phyloP scores from a whole-genome alignment of 2,329 filamentous ascomycete species.

The Penicillium digitatum region DNA sequence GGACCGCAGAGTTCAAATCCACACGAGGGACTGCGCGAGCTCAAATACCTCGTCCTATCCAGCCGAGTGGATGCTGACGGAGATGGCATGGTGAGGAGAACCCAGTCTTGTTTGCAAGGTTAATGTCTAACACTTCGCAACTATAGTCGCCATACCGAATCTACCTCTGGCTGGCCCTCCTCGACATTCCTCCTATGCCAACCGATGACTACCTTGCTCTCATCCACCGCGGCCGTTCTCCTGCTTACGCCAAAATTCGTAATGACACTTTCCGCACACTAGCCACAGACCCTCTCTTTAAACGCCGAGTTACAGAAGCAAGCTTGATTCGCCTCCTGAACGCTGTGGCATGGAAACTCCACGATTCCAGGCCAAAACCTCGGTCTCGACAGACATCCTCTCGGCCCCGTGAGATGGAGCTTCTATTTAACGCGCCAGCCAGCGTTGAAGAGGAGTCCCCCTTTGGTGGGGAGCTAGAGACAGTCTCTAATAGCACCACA shows the following conservation, averaged over 20 bases:
- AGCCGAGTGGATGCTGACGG: conserved; percentile 50
- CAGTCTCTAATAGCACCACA: conserved; percentile 36
- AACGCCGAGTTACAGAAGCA: conserved; percentile 89
- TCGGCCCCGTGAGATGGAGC: conserved; percentile 47
- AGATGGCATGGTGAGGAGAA: conserved; percentile 49
- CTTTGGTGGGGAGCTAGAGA: conserved; percentile 44
- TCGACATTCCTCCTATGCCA: conserved; percentile 77
- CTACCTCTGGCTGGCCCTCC: conserved; percentile 92
- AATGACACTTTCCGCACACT: conserved; percentile 97
- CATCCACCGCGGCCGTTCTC: conserved; percentile 87
- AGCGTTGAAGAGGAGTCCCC: conserved; percentile 41
- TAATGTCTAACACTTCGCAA: conserved; percentile 8
- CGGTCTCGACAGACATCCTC: conserved; percentile 40
- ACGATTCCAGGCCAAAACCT: conserved; percentile 63
- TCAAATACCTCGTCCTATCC: conserved; percentile 49
- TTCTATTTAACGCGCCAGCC: conserved; percentile 37
- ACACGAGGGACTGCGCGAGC: conserved; percentile 42
- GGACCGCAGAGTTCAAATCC: conserved; percentile 69
- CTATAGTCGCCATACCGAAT: conserved; percentile 81
- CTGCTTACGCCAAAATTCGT: conserved; percentile 93
- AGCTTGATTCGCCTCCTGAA: conserved; percentile 92
- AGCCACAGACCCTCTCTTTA: conserved; percentile 94
- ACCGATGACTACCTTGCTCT: conserved; percentile 87
- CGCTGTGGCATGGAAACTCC: conserved; percentile 87
- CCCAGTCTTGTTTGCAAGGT: neutral